Evolutionary conservation across 2,329 filamentous ascomycete genomes (phyloP).

Genomic region (Penicillium palitans): DNA sequence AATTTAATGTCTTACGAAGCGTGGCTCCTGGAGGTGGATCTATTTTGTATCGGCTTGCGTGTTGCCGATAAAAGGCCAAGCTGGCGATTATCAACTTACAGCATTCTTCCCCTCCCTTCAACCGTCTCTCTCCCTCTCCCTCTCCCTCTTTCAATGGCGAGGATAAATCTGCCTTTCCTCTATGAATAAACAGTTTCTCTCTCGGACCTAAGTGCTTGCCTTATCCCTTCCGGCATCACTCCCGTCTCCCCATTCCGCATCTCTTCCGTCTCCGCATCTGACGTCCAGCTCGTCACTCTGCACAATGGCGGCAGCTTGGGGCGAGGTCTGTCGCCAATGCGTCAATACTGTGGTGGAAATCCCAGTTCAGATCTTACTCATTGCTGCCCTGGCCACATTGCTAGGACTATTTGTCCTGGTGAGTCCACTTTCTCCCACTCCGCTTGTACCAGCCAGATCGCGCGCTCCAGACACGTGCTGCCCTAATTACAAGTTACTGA

Average conservation of each 20-base stretch:
- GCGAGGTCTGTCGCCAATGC: conserved; percentile 36
- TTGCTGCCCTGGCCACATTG: conserved; percentile 30
- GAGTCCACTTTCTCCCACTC: conserved; percentile 18
- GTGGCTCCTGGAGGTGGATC: conserved; percentile 17
- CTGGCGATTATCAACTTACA: conserved; percentile 23
- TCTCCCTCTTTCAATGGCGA: conserved; percentile 6
- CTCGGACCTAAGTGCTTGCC: conserved; percentile 14
- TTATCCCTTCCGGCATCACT: conserved; percentile 16
- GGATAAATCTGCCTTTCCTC: not conserved
- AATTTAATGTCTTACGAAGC: not conserved
- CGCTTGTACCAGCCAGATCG: conserved; percentile 1
- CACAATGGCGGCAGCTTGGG: conserved; percentile 33
- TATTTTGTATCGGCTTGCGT: conserved; percentile 19
- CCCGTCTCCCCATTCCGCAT: conserved; percentile 12
- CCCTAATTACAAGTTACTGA: conserved; percentile 1
- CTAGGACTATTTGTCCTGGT: conserved; percentile 38
- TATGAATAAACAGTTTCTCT: conserved; percentile 4
- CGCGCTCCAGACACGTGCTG: not conserved
- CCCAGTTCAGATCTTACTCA: conserved; percentile 33
- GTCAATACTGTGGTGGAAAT: conserved; percentile 29
- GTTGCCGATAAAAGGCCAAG: conserved; percentile 29
- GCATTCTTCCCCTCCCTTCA: conserved; percentile 8
- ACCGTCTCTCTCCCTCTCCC: not conserved
- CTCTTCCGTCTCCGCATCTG: conserved; percentile 8
- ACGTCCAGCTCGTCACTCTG: not conserved